A percentile compares a stretch with the other conserved stretches of the same genome.
These are phyloP conservation scores for Quercus mongolica DNA, from an alignment of 306 rosid genomes.

Conservation along the genomic window DNA sequence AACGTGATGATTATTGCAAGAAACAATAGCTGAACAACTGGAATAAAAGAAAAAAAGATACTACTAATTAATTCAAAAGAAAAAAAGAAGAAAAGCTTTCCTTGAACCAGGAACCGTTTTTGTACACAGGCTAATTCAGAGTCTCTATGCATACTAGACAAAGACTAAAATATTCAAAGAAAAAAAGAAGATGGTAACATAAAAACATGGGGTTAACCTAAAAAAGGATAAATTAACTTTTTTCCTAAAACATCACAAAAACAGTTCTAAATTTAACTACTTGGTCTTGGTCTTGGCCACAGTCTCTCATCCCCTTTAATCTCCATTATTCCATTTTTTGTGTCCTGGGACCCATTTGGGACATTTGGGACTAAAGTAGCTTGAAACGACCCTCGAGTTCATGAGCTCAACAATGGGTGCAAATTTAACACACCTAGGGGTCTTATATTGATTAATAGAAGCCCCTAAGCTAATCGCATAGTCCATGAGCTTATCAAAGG, in stretches of 20 bases:
- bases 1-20: slow-evolving; percentile 22
- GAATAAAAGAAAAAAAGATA: neutral
- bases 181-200: neutral
- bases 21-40: slow-evolving; percentile 9
- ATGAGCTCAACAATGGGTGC: slow-evolving; percentile 74
- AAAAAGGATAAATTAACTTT: slow-evolving; percentile 14
- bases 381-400: slow-evolving; percentile 59
- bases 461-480: slow-evolving; percentile 84
- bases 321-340: slow-evolving; percentile 58
- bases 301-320: slow-evolving; percentile 5
- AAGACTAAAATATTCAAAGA: slow-evolving; percentile 4
- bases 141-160: slow-evolving; percentile 28
- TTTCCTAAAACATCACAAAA: slow-evolving; percentile 27
- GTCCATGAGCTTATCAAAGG: slow-evolving; percentile 92
- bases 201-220: slow-evolving; percentile 27
- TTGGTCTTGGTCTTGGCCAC: neutral
- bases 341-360: slow-evolving; percentile 90
- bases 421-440: slow-evolving; percentile 88
- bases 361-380: slow-evolving; percentile 72
- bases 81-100: slow-evolving; percentile 2
- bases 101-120: slow-evolving; percentile 31
- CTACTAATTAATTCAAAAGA: neutral
- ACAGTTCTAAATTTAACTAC: slow-evolving; percentile 3
- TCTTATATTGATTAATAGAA: slow-evolving; percentile 85
- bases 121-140: slow-evolving; percentile 34